Evolutionary conservation across 2,329 filamentous ascomycete genomes (phyloP), one percentile per base, ranked within the genome.

Genomic region (Blastomyces silverae): DNA sequence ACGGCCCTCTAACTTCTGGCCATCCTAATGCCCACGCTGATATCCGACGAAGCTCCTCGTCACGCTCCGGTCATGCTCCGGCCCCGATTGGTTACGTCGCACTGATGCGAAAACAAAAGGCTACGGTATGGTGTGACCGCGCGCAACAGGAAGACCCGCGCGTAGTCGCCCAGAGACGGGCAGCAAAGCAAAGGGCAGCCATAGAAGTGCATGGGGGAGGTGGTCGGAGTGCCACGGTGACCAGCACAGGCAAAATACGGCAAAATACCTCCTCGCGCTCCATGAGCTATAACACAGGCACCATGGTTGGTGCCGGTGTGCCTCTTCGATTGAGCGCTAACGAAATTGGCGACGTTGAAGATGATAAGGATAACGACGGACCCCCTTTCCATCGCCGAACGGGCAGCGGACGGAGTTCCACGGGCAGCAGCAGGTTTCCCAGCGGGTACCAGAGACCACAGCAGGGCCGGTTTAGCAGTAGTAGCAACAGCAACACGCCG

Each of bases 81-180:
- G 81, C 81, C 17, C 84, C 85, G 67, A 79, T 89, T n/a, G 88
- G 91, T 69, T 99, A 99, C 77, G 94, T 99, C 62, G 92, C 94
- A 46, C 83, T 97, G n/a, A 88, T 99, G 79, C 87, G 94, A 67
- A 93, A 92, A 76, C 94, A 99, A 78, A 97, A 97, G 76, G 94
- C 92, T 42, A 99, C 94, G 0, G 94, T 99, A 4, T 99, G 94
- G 94, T 97, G 92, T 80, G 94, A 97, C 74, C 89, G 92, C 63
- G 85, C 93, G 11, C 94, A 99, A 76, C 87, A 90, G 67, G 92
- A 97, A 77, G 94, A 99, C 75, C 91, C 93, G 0, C 85, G 91
- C 61, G 80, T 94, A 65, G 80, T 89, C 3, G 92, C 91, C 37
- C 89, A 92, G 72, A 92, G 96, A 76, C 86, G 90, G 65, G 89